A percentile compares a stretch with the other conserved stretches of the same genome.
Evolutionary conservation across 2,329 filamentous ascomycete genomes (phyloP).

Genomic region (Colletotrichum destructivum): DNA sequence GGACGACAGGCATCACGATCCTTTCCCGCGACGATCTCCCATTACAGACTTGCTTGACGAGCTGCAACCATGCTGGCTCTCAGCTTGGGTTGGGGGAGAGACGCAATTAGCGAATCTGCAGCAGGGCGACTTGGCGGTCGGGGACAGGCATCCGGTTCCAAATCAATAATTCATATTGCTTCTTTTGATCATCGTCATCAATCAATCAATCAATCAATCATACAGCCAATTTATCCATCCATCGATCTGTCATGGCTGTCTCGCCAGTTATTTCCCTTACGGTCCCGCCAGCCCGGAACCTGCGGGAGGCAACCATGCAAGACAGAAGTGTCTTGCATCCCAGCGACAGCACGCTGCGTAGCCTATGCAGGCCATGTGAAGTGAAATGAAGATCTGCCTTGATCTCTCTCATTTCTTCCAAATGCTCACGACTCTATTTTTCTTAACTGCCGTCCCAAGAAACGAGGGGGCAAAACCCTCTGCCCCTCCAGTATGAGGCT

Average conservation of each 20-base stretch:
- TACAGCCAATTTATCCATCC: not conserved
- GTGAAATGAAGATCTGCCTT: not conserved
- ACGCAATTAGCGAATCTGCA: conserved; percentile 3
- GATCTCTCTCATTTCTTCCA: no score
- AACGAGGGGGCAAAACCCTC: not conserved
- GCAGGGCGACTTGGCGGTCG: not conserved
- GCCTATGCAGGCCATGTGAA: no score
- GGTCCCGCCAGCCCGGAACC: conserved; percentile 1
- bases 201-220: no score
- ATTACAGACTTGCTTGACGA: conserved; percentile 17
- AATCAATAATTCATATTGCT: not conserved
- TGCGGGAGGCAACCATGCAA: not conserved
- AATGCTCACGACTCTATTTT: no score
- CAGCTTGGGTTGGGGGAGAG: not conserved
- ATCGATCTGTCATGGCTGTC: not conserved
- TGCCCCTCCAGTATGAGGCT: not conserved
- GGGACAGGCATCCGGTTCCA: conserved; percentile 5
- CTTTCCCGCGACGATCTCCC: conserved; percentile 21
- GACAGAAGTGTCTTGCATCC: not conserved
- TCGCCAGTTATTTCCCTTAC: not conserved
- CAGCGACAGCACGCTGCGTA: not conserved
- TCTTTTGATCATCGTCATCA: not conserved
- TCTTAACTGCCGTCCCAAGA: no score
- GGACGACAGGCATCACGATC: conserved; percentile 1
- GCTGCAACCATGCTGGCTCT: not conserved